Evolutionary conservation across 257 asterid genomes (phyloP).

Genomic region (Solanum etuberosum): DNA sequence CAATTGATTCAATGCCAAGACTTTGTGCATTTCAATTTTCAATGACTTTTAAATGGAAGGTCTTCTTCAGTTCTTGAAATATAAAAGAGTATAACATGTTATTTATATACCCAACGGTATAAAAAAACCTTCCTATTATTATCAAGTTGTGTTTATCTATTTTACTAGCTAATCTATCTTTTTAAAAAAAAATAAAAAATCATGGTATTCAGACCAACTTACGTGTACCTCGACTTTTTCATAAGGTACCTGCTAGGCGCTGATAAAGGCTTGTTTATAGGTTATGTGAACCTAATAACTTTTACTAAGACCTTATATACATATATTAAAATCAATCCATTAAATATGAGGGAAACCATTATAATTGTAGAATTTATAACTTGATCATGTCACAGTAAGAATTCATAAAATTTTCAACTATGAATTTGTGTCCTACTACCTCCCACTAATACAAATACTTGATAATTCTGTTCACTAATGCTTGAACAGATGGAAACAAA

Average conservation of each 20-base stretch:
- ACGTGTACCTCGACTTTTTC: neutral
- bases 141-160: neutral
- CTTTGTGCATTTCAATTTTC: neutral
- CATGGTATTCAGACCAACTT: rapidly evolving
- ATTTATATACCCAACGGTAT: neutral
- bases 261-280: neutral
- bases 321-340: neutral
- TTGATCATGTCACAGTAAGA: neutral
- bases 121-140: neutral
- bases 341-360: neutral
- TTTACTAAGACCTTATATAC: neutral
- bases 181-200: neutral
- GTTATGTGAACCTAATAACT: neutral
- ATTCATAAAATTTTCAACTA: neutral
- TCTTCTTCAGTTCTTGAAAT: neutral
- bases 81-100: neutral
- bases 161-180: neutral
- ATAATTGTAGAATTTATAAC: neutral
- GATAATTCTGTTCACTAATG: neutral
- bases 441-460: neutral
- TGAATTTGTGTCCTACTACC: neutral
- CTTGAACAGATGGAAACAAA: neutral
- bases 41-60: neutral
- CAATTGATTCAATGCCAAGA: neutral
- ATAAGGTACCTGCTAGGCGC: neutral